Conservation (phyloP, 176 grass and related monocot species). For the Rhynchospora breviuscula region DNA sequence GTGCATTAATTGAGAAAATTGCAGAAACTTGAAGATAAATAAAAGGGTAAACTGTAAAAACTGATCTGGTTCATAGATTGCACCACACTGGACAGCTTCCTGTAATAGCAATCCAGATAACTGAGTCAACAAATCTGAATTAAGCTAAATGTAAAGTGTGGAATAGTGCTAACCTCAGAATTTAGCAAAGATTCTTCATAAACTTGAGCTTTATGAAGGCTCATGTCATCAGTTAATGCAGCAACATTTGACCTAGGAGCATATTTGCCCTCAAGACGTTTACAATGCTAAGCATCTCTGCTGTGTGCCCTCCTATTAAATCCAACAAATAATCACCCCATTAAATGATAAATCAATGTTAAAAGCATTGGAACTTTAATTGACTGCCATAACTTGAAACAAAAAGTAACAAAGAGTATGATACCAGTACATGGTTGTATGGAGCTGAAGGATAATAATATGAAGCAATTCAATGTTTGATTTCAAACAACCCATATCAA, state of each 20-base stretch:
- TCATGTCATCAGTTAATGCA: constrained; percentile 88
- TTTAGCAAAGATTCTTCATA: constrained; percentile 64
- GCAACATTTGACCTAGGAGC: constrained; percentile 68
- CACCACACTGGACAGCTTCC: no score
- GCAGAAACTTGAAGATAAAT: no score
- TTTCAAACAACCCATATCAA: no score
- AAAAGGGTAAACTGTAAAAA: no score
- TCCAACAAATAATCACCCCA: not conserved
- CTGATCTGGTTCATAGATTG: no score
- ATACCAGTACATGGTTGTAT: not conserved
- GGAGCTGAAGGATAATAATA: no score
- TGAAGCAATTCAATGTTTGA: no score
- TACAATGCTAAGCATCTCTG: constrained; percentile 88
- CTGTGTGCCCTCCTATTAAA: constrained; percentile 72
- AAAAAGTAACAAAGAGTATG: not conserved
- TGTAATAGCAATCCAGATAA: no score
- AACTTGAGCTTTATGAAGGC: constrained; percentile 71
- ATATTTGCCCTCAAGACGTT: constrained; percentile 48
- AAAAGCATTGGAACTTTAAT: not conserved
- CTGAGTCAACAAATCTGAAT: no score
- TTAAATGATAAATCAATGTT: not conserved
- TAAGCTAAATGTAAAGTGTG: not conserved
- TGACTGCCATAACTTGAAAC: not conserved
- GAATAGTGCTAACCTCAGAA: constrained; percentile 14
- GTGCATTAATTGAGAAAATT: no score